Percentiles rank a stretch among this genome's conserved stretches.
Conservation (phyloP, 108 stramenopile genomes). For the Stephanodiscus triporus region DNA sequence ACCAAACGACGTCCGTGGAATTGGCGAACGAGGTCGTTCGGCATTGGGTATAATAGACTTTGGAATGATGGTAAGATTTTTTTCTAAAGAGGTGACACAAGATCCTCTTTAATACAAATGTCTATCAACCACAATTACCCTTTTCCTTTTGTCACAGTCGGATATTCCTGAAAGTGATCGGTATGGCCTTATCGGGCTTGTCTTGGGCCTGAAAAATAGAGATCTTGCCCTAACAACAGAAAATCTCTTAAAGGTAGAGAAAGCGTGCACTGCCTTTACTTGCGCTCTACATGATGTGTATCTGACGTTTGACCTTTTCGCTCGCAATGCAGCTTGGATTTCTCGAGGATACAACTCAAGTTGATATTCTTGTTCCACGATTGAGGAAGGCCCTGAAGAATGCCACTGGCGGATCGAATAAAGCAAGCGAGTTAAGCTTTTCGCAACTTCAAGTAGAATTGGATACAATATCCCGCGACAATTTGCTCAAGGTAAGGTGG, state of each 20-base stretch:
- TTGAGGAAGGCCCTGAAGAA: slow-evolving; percentile 77
- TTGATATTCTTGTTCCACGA: slow-evolving; percentile 81
- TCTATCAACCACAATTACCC: not conserved
- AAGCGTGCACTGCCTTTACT: slow-evolving; percentile 5
- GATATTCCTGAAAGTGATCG: slow-evolving; percentile 90
- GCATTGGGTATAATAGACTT: slow-evolving; percentile 87
- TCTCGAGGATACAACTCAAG: slow-evolving; percentile 80
- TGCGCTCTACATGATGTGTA: not conserved
- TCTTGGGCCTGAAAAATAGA: slow-evolving; percentile 88
- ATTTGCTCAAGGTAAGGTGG: slow-evolving; percentile 50
- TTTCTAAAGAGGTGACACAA: not conserved
- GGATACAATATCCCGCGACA: slow-evolving; percentile 78
- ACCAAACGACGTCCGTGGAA: slow-evolving; percentile 10
- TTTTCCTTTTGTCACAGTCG: slow-evolving; percentile 14
- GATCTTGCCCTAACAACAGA: slow-evolving; percentile 82
- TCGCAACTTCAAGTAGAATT: slow-evolving; percentile 81
- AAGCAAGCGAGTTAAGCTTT: slow-evolving; percentile 89
- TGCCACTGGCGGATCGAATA: slow-evolving; percentile 86
- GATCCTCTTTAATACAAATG: not conserved
- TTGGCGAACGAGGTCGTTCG: not conserved
- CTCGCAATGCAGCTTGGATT: slow-evolving; percentile 72
- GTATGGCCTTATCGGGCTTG: slow-evolving; percentile 89
- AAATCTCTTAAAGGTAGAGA: slow-evolving; percentile 77
- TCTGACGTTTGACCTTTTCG: slow-evolving; percentile 6
- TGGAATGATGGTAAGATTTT: slow-evolving; percentile 86